Evolutionary conservation across 1,284 basidiomycete genomes (phyloP), one percentile per base, ranked within the genome.

Genomic region (Trichosporon asahii): DNA sequence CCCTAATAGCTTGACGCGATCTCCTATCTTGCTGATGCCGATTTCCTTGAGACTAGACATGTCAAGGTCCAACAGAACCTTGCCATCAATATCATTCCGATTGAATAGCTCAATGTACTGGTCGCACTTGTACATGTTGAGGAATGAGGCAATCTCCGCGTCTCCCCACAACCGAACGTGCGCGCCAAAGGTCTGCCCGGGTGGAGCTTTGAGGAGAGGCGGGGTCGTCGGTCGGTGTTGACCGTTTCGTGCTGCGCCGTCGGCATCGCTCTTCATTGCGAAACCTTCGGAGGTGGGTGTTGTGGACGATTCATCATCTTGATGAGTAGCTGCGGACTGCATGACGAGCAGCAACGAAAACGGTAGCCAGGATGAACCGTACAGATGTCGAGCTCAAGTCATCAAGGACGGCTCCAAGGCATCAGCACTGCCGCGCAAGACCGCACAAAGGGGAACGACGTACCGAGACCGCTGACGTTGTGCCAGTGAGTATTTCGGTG

Each of bases 41-140:
- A 97, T 92, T 83, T 97, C 95, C 80, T 90, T 93, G 61, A 98
- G 84, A 2, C 89, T 91, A 4, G 86, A 83, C 83, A 94, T 91
- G 78, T 97, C 94, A 46, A 98, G 85, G 76, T 98, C 95, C 66
- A 97, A 86, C 7, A 98, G 82, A 44, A 97, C 89, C 78, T 92
- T 90, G 9, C 95, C 94, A 60, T 92, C 86, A 74, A 98, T 95
- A 79, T 97, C 94, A 84, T 95, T 92, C 4, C 86, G 86, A 65
- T 87, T 88, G 84, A 98, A 98, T 0, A 88, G 57, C 6, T 86
- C 80, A 1, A 89, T 88, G 77, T 93, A 90, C 35, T 87, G 87
- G 0, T 84, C 87, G 76, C 93, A 94, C 77, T 89, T 90, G 71
- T 82, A 77, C 2, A 78, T 49, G 12, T 69, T 69, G 14, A 84